These are phyloP conservation scores for Melaleuca alternifolia DNA, from an alignment of 345 rosid species.

Conservation along the genomic window DNA sequence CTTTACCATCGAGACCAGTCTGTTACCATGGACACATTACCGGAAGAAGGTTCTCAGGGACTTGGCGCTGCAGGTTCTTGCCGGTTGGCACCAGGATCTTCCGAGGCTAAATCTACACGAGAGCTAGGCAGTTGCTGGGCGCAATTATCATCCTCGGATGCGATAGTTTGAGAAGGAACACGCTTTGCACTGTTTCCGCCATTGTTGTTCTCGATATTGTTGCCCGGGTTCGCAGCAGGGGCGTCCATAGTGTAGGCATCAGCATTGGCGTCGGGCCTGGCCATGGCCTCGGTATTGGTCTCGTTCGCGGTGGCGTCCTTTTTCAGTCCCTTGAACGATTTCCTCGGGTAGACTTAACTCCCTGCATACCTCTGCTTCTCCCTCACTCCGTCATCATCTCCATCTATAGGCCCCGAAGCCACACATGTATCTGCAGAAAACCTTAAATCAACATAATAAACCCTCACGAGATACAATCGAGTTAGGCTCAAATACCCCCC, in stretches of 20 bases:
- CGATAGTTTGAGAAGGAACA: constrained; percentile 13
- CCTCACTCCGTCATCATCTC: constrained; percentile 47
- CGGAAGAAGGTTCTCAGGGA: constrained; percentile 14
- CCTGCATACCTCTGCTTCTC: constrained; percentile 55
- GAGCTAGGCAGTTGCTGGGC: constrained; percentile 8
- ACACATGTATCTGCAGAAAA: constrained; percentile 63
- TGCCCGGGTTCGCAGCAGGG: not conserved
- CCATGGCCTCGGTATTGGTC: not conserved
- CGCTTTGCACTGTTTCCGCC: constrained; percentile 8
- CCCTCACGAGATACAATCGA: not conserved
- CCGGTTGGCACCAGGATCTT: constrained; percentile 26
- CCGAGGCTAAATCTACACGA: constrained; percentile 13
- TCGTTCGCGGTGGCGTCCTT: constrained; percentile 6
- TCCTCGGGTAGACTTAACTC: constrained; percentile 73
- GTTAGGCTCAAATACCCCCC: not conserved
- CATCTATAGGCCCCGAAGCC: constrained; percentile 85
- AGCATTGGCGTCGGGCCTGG: not conserved
- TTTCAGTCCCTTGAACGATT: constrained; percentile 44
- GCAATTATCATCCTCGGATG: constrained; percentile 17
- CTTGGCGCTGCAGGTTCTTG: constrained; percentile 3
- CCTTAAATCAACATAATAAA: not conserved
- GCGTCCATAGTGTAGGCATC: not conserved
- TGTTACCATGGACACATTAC: constrained; percentile 32
- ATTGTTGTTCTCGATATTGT: not conserved
- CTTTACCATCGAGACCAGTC: constrained; percentile 24